These are phyloP conservation scores for Globisporangium paroecandrum DNA, from an alignment of 352 stramenopile genomes.

Conservation along the genomic window DNA sequence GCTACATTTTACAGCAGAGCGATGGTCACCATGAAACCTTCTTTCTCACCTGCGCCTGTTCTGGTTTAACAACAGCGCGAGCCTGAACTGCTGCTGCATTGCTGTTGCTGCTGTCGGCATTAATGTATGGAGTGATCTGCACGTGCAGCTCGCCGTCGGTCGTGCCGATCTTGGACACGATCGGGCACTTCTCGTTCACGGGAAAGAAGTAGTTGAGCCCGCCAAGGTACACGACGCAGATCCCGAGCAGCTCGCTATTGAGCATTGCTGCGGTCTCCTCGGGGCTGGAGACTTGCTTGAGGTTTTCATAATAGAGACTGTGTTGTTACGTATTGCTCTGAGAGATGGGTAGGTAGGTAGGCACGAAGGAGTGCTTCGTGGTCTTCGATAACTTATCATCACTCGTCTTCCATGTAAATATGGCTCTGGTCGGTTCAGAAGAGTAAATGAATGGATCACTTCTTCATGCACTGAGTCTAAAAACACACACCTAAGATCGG, in stretches of 20 bases:
- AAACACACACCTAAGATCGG: neutral
- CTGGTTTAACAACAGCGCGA: conserved; percentile 22
- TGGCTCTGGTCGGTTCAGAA: neutral
- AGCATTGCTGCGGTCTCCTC: neutral
- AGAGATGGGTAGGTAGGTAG: too few species aligned
- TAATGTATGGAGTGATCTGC: conserved; percentile 39
- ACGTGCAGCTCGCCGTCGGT: conserved; percentile 36
- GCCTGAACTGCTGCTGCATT: conserved; percentile 14
- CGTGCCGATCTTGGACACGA: conserved; percentile 54
- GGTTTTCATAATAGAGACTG: neutral
- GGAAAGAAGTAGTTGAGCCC: conserved; percentile 64
- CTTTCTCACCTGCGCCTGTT: neutral
- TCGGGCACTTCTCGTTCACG: conserved; percentile 36
- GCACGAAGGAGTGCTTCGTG: neutral
- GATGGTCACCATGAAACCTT: neutral
- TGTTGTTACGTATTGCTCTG: neutral
- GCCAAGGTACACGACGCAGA: conserved; percentile 54
- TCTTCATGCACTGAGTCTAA: conserved; percentile 10
- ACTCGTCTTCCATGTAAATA: neutral
- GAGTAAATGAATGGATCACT: neutral
- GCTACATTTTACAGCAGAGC: neutral
- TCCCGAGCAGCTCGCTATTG: conserved; percentile 32
- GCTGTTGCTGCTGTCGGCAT: conserved; percentile 11
- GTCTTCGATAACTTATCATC: neutral
- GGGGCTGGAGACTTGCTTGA: neutral